phyloP scores from a whole-genome alignment of 768 basidiomycete species.

The Russula virescens region DNA sequence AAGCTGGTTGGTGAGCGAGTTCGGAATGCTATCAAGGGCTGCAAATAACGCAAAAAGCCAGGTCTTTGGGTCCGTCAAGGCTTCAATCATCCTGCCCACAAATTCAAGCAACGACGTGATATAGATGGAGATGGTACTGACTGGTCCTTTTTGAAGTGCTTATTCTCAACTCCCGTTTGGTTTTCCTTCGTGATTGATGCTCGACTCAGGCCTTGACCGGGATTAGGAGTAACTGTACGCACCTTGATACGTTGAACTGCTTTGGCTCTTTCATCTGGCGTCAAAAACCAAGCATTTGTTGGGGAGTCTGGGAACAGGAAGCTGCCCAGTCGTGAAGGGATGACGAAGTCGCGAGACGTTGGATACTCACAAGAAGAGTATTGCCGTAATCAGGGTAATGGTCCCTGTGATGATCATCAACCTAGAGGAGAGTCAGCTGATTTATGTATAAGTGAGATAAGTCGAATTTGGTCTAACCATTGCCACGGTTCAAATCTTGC shows the following conservation, averaged over 20 bases:
- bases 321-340: slow-evolving; percentile 31
- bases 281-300: slow-evolving; percentile 69
- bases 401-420: slow-evolving; percentile 66
- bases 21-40: slow-evolving; percentile 56
- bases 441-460: neutral
- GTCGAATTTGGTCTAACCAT: slow-evolving; percentile 39
- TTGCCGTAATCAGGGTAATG: slow-evolving; percentile 48
- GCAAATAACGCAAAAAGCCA: slow-evolving; percentile 72
- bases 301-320: slow-evolving; percentile 73
- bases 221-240: neutral
- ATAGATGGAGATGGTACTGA: slow-evolving; percentile 34
- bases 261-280: slow-evolving; percentile 50
- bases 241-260: slow-evolving; percentile 65
- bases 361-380: slow-evolving; percentile 47
- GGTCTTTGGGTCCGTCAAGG: slow-evolving; percentile 62
- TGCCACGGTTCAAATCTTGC: slow-evolving; percentile 62
- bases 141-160: slow-evolving; percentile 77
- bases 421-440: slow-evolving; percentile 33
- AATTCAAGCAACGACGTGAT: neutral
- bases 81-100: slow-evolving; percentile 54
- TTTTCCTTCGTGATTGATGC: slow-evolving; percentile 41
- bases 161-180: slow-evolving; percentile 80
- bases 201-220: neutral
- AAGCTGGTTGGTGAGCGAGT: slow-evolving; percentile 60
- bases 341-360: neutral